These are phyloP conservation scores for Maudiozyma bulderi DNA, from an alignment of 805 yeast genomes.

Conservation along the genomic window DNA sequence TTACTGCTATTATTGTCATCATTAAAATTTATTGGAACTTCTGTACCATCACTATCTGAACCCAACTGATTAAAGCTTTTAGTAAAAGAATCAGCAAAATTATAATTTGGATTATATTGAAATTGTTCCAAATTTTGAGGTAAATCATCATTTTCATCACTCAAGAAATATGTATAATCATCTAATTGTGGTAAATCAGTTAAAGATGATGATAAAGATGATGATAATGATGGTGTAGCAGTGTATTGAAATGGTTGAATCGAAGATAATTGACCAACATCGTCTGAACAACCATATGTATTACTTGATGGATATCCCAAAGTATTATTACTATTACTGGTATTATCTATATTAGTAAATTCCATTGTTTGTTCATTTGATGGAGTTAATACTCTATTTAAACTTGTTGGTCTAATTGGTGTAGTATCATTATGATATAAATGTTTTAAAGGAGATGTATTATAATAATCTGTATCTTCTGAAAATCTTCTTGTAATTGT, in stretches of 20 bases:
- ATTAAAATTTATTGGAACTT: neutral
- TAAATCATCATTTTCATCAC: constrained; percentile 1
- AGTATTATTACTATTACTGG: neutral
- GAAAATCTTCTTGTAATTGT: constrained; percentile 20
- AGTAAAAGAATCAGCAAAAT: neutral
- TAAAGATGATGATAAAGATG: constrained; percentile 9
- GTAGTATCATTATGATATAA: constrained; percentile 22
- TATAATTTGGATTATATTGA: constrained; percentile 1
- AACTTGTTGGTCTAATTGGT: constrained; percentile 15
- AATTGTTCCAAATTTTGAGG: neutral
- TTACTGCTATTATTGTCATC: neutral
- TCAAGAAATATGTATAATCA: constrained; percentile 9
- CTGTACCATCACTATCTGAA: neutral
- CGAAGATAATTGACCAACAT: neutral
- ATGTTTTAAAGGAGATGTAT: constrained; percentile 28
- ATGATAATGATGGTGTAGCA: constrained; percentile 7
- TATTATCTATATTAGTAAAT: neutral
- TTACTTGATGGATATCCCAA: neutral
- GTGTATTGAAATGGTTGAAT: neutral
- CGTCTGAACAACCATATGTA: neutral
- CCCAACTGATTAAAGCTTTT: neutral
- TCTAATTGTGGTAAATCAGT: constrained; percentile 15
- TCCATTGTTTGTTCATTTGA: neutral
- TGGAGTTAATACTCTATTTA: constrained; percentile 12
- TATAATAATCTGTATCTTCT: constrained; percentile 27